phyloP scores from a whole-genome alignment of 768 basidiomycete genomes.

The Collybiopsis confluens region DNA sequence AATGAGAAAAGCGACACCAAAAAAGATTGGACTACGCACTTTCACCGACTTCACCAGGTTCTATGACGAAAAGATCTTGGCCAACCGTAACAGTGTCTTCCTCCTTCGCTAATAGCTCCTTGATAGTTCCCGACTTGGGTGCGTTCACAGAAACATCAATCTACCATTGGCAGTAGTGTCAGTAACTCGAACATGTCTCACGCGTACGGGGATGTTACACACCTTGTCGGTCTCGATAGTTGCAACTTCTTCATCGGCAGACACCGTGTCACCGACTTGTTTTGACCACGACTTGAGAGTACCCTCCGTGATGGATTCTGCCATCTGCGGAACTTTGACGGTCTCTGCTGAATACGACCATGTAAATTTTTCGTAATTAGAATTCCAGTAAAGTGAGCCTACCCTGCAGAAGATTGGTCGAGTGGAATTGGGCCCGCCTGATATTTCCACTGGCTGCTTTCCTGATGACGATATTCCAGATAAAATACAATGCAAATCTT shows the following conservation, averaged over 20 bases:
- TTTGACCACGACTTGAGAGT: slow-evolving; percentile 94
- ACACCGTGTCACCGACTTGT: slow-evolving; percentile 86
- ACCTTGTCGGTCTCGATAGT: slow-evolving; percentile 99
- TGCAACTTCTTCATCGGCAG: slow-evolving; percentile 92
- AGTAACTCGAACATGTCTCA: neutral
- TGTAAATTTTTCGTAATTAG: neutral
- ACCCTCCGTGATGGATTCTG: slow-evolving; percentile 97
- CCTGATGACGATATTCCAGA: slow-evolving; percentile 26
- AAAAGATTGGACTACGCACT: slow-evolving; percentile 27
- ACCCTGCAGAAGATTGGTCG: slow-evolving; percentile 69
- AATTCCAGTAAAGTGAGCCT: slow-evolving; percentile 16
- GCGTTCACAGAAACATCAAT: slow-evolving; percentile 98
- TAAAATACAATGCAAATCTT: slow-evolving; percentile 4
- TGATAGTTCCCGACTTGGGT: slow-evolving; percentile 81
- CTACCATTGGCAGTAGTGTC: slow-evolving; percentile 34
- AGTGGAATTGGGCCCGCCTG: slow-evolving; percentile 62
- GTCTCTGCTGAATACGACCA: slow-evolving; percentile 58
- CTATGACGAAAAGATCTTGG: slow-evolving; percentile 89
- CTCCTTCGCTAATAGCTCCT: slow-evolving; percentile 81
- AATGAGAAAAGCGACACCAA: neutral
- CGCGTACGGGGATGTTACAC: neutral
- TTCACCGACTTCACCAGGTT: slow-evolving; percentile 66
- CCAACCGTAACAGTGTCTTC: slow-evolving; percentile 95
- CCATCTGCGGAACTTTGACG: slow-evolving; percentile 95
- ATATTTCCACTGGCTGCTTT: slow-evolving; percentile 41